Evolutionary conservation across 768 basidiomycete genomes (phyloP).

Genomic region (Leccinum disarticulatum): DNA sequence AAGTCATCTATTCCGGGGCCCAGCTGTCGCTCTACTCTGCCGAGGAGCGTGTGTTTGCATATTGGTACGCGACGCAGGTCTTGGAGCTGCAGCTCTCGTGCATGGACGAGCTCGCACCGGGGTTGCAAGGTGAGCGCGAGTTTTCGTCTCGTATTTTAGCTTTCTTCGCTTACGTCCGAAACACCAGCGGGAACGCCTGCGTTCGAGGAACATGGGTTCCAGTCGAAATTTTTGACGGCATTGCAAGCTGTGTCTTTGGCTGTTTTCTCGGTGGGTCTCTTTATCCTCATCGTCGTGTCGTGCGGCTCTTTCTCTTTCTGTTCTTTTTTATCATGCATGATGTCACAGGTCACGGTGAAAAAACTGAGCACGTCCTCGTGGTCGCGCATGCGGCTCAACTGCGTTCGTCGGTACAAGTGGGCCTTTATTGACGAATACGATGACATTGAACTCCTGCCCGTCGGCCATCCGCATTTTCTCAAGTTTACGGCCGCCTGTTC

Average conservation of each 20-base stretch:
- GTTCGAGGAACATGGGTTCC: conserved; percentile 48
- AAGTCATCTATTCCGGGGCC: conserved; percentile 73
- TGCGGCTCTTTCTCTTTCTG: background rate
- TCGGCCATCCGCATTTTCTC: conserved; percentile 58
- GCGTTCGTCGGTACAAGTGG: conserved; percentile 76
- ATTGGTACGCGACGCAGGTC: conserved; percentile 68
- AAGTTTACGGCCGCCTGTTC: conserved; percentile 45
- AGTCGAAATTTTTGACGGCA: conserved; percentile 52
- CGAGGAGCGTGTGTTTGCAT: conserved; percentile 70
- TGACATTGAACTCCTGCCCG: conserved; percentile 40
- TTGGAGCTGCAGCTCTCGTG: conserved; percentile 54
- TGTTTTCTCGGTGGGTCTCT: conserved; percentile 49
- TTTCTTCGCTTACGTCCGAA: background rate
- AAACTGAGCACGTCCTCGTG: conserved; percentile 44
- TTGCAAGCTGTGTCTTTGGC: conserved; percentile 56
- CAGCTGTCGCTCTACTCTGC: conserved; percentile 71
- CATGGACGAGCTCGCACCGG: conserved; percentile 47
- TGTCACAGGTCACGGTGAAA: conserved; percentile 46
- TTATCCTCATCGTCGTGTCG: background rate
- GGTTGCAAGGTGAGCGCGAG: conserved; percentile 39
- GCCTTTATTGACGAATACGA: conserved; percentile 63
- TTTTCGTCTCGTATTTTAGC: background rate
- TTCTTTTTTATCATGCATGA: background rate
- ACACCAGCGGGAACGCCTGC: conserved; percentile 23
- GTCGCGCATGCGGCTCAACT: conserved; percentile 55